Base-by-base conservation (phyloP, 2,329 filamentous ascomycete genomes). In the Plenodomus biglobosus region DNA sequence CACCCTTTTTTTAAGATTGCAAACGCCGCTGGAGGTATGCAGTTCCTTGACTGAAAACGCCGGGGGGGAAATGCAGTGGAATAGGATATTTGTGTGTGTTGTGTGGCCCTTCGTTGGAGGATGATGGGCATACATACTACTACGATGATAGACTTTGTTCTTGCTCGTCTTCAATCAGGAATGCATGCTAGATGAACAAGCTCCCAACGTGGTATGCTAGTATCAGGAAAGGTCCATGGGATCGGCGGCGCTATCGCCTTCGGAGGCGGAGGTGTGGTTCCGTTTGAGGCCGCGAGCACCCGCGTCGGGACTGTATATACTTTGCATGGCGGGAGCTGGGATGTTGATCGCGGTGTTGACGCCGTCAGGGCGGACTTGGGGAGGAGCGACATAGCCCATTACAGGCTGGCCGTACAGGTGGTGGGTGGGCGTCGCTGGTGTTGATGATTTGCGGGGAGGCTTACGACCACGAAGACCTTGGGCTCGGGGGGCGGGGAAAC, bases 401-500 rank as follows among this genome's bases (percentile, higher is more conserved):
- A 52, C 38, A 22, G 59, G 60, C 16, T 49, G 49, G 21, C 27
- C 27, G 27, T 32, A 32, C 35, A 37, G 18, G 35, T 37, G 35
- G 35, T 37, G 35, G 16, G 52, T 42, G 5, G 62, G 56, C 11
- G 52, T 58, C 8, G 48, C 51, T n/a, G 59, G 56, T 4, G 56
- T 57, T 5, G 58, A 63, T 2, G 56, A 58, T 36, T 61, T 62
- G 24, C 60, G 59, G 8, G 42, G n/a, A 10, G 39, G 49, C 43
- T 62, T 64, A 8, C 46, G 49, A 24, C 51, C 58, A 19, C 52
- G 53, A 21, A 50, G 42, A 15, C 63, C 58, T 30, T 59, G 56
- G 2, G 59, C 52, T 37, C 67, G 58, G 17, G 64, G 59, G 21
- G 60, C 59, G 7, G 65, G 66, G 34, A 59, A 64, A 45, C 61